Evolutionary conservation across 148 eudicot species (phyloP).

Genomic region (Heliosperma pusillum): DNA sequence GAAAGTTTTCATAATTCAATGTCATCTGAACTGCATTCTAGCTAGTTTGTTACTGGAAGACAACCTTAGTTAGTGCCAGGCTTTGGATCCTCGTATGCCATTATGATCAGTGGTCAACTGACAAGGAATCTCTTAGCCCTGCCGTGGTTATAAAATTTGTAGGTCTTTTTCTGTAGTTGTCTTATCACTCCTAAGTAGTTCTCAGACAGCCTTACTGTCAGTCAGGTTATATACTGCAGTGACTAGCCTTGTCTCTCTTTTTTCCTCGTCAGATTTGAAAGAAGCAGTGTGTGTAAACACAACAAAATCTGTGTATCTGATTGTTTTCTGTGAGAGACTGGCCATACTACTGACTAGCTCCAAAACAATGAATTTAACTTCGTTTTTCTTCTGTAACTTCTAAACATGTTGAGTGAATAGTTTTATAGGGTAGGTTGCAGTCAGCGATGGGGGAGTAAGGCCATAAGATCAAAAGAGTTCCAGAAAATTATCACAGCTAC

Average conservation of each 20-base stretch:
- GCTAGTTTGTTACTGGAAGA: not conserved
- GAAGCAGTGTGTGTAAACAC: not conserved
- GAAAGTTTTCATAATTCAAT: not conserved
- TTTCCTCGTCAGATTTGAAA: not conserved
- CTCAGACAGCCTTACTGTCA: not conserved
- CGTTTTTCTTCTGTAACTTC: not conserved
- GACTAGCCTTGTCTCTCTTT: not conserved
- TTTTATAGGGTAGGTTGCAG: not conserved
- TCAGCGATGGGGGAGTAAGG: not conserved
- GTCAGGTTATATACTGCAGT: not conserved
- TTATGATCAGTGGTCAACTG: not conserved
- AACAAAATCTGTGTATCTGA: not conserved
- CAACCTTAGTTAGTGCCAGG: not conserved
- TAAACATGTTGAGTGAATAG: not conserved
- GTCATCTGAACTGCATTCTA: not conserved
- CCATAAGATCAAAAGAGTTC: not conserved
- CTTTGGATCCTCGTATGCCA: not conserved
- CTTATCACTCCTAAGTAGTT: not conserved
- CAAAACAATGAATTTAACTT: not conserved
- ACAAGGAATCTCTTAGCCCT: not conserved
- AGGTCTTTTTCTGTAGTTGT: not conserved
- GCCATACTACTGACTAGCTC: not conserved
- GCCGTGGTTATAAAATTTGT: not conserved
- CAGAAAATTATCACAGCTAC: not conserved
- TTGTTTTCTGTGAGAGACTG: not conserved